These are phyloP conservation scores for Evansstolkia leycettana DNA, from an alignment of 495 filamentous ascomycete genomes.

Conservation along the genomic window DNA sequence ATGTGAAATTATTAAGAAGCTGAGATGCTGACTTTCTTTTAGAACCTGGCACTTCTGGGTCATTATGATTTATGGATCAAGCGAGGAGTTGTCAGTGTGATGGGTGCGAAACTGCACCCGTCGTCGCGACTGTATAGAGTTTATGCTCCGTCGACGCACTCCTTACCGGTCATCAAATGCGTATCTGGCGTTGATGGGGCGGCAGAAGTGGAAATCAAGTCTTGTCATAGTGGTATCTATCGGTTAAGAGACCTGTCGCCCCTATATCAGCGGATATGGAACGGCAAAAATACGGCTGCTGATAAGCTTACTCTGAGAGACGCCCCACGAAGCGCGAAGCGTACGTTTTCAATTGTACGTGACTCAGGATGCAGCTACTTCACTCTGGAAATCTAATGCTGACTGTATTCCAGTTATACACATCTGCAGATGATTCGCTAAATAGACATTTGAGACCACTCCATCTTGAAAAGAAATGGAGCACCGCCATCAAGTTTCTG, in stretches of 20 bases:
- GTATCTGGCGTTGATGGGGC: constrained; percentile 32
- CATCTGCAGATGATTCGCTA: constrained; percentile 33
- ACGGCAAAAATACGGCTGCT: constrained; percentile 31
- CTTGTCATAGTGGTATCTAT: constrained; percentile 41
- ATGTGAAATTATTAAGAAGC: not conserved
- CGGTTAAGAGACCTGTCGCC: constrained; percentile 52
- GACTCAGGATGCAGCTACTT: not conserved
- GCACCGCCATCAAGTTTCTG: constrained; percentile 26
- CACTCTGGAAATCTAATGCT: constrained; percentile 1
- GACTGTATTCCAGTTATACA: constrained; percentile 24
- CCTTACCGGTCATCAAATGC: constrained; percentile 58
- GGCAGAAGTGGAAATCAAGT: constrained; percentile 39
- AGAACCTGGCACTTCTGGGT: constrained; percentile 60
- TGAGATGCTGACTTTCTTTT: not conserved
- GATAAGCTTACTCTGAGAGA: constrained; percentile 26
- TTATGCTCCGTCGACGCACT: constrained; percentile 64
- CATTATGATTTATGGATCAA: constrained; percentile 61
- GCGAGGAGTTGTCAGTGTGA: constrained; percentile 48
- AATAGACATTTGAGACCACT: constrained; percentile 46
- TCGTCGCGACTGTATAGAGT: constrained; percentile 44
- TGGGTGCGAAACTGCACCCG: constrained; percentile 50
- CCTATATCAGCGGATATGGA: constrained; percentile 65
- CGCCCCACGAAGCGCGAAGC: constrained; percentile 9
- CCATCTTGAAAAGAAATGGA: constrained; percentile 54
- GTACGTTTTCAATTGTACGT: constrained; percentile 35